Conservation (phyloP, 73 alveolate genomes). For the Tetrahymena borealis region DNA sequence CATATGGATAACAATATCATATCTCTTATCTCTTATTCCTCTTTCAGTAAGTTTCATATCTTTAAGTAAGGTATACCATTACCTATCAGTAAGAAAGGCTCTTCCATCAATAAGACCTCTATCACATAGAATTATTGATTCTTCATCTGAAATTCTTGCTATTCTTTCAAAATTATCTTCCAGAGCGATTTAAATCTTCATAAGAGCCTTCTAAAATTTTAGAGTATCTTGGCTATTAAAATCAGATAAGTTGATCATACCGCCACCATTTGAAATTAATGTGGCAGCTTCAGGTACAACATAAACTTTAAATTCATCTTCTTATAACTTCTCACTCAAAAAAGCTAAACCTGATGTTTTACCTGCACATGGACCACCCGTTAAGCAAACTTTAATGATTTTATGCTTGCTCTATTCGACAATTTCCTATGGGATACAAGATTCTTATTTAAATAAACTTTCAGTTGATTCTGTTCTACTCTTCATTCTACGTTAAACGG, state of each 20-base stretch:
- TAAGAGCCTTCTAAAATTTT: conserved; percentile 35
- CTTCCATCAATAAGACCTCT: conserved; percentile 47
- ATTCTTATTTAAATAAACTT: neutral
- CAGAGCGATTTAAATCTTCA: conserved; percentile 51
- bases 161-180: conserved; percentile 51
- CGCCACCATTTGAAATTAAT: conserved; percentile 64
- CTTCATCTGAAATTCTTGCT: conserved; percentile 26
- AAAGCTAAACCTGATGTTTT: conserved; percentile 60
- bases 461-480: neutral
- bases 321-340: conserved; percentile 41
- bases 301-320: conserved; percentile 48
- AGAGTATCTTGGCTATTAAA: conserved; percentile 36
- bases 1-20: conserved; percentile 63
- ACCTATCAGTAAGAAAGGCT: conserved; percentile 39
- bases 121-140: conserved; percentile 16
- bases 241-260: conserved; percentile 48
- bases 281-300: conserved; percentile 79
- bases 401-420: neutral
- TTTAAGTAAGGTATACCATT: conserved; percentile 54
- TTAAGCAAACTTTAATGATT: conserved; percentile 28
- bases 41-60: conserved; percentile 46
- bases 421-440: neutral
- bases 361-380: conserved; percentile 89
- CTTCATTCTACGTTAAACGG: neutral
- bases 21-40: conserved; percentile 59